phyloP scores from a whole-genome alignment of 345 rosid genomes.

The Lepidium africanum region DNA sequence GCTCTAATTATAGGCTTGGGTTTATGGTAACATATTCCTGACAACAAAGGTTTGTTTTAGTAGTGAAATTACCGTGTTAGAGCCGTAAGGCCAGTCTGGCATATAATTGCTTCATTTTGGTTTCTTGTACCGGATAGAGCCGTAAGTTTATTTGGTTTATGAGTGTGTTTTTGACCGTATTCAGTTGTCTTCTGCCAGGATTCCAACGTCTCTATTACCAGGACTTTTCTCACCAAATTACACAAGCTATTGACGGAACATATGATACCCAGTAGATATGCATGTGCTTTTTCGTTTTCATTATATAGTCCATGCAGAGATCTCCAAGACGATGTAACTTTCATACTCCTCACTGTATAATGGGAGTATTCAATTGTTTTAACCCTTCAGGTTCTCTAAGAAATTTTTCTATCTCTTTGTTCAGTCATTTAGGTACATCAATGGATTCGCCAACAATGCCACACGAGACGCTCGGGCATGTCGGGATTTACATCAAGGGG shows the following conservation, averaged over 20 bases:
- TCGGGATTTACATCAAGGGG: conserved; percentile 40
- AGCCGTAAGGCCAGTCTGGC: not conserved
- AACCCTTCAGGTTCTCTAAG: conserved; percentile 19
- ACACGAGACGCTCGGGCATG: conserved; percentile 40
- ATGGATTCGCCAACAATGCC: conserved; percentile 56
- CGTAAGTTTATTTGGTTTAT: not conserved
- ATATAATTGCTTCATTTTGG: conserved; percentile 3
- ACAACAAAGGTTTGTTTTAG: not conserved
- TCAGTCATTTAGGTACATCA: conserved; percentile 64
- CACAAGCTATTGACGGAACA: conserved; percentile 54
- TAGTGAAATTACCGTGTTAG: not conserved
- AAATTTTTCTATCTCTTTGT: conserved; percentile 9
- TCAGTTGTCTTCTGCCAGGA: conserved; percentile 45
- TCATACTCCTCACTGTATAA: conserved; percentile 7
- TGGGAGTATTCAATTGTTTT: not conserved
- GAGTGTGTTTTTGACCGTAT: too few relatives aligned
- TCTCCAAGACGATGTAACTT: conserved; percentile 54
- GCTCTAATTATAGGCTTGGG: not conserved
- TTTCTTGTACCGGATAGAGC: not conserved
- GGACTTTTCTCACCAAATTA: conserved; percentile 52
- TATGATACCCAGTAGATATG: conserved; percentile 67
- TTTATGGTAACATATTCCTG: conserved; percentile 2
- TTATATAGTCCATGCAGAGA: conserved; percentile 42
- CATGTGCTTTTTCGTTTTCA: conserved; percentile 75
- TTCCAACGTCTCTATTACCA: conserved; percentile 43